A percentile compares a stretch with the other conserved stretches of the same genome.
Evolutionary conservation across 352 stramenopile species (phyloP).

Genomic region (Phytophthora sojae): DNA sequence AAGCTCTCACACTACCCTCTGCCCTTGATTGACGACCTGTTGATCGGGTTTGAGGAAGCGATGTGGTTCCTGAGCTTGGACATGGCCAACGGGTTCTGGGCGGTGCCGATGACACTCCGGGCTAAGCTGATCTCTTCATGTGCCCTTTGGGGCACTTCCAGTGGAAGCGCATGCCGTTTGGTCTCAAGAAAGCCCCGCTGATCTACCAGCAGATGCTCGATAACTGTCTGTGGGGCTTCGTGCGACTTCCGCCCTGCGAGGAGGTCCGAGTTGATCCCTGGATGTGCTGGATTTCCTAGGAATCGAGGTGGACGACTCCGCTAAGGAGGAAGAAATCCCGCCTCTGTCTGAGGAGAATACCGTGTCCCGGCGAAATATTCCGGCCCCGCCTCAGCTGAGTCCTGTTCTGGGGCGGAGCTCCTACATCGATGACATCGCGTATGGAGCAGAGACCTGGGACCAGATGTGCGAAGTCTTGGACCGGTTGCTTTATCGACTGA

Average conservation of each 20-base stretch:
- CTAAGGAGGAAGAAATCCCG: neutral
- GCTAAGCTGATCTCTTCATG: neutral
- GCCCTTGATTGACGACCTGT: neutral
- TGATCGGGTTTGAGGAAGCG: neutral
- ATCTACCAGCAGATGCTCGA: neutral
- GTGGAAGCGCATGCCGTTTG: neutral
- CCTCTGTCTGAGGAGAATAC: neutral
- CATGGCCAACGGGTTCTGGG: neutral
- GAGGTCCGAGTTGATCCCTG: neutral
- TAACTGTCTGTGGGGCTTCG: neutral
- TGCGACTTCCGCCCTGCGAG: neutral
- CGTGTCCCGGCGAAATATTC: neutral
- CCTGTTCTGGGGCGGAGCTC: slow-evolving; percentile 1
- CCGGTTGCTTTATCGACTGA: neutral
- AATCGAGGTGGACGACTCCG: neutral
- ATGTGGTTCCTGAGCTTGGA: neutral
- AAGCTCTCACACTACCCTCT: neutral
- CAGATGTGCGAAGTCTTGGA: neutral
- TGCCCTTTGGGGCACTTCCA: neutral
- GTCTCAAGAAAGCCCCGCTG: neutral
- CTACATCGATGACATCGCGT: slow-evolving; percentile 8
- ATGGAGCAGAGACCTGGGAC: slow-evolving; percentile 1
- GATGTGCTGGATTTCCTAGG: neutral
- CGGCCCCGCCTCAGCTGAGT: neutral
- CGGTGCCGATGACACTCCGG: neutral